Percentiles rank a stretch among this genome's conserved stretches.
Conservation (phyloP, 2,329 filamentous ascomycete species). For the Huntiella decipiens region DNA sequence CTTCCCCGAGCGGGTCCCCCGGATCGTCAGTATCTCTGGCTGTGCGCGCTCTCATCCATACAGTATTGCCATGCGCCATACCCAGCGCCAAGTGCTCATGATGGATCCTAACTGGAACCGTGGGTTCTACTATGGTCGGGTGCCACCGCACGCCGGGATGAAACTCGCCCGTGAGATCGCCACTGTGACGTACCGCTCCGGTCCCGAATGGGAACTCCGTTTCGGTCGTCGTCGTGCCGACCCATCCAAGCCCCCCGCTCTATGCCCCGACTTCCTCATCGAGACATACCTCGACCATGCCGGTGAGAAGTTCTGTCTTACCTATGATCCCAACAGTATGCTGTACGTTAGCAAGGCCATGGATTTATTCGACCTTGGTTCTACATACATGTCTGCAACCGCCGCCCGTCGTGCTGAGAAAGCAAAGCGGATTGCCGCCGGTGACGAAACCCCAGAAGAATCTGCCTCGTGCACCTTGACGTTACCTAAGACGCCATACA, state of each 20-base stretch:
- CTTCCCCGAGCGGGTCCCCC: constrained; percentile 63
- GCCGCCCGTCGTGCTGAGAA: constrained; percentile 42
- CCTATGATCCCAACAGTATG: constrained; percentile 88
- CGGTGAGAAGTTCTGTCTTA: constrained; percentile 92
- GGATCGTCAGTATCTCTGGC: constrained; percentile 76
- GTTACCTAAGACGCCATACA: constrained; percentile 64
- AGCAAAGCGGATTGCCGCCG: constrained; percentile 34
- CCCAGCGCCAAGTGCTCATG: constrained; percentile 93
- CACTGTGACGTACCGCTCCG: constrained; percentile 89
- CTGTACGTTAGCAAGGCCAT: constrained; percentile 97
- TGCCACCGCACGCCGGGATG: constrained; percentile 92
- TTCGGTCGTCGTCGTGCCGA: constrained; percentile 82
- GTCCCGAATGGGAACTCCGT: constrained; percentile 91
- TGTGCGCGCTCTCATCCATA: constrained; percentile 92
- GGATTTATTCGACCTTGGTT: constrained; percentile 88
- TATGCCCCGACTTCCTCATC: constrained; percentile 95
- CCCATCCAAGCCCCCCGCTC: constrained; percentile 62
- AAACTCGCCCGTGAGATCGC: constrained; percentile 95
- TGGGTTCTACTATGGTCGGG: constrained; percentile 74
- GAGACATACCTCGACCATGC: constrained; percentile 97
- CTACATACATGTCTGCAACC: constrained; percentile 46
- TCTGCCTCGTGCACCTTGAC: constrained; percentile 50
- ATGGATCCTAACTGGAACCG: constrained; percentile 97
- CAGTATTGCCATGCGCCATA: constrained; percentile 96
- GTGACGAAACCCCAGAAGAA: constrained; percentile 28